phyloP scores from a whole-genome alignment of 441 rosid genomes.

The Melastoma candidum region DNA sequence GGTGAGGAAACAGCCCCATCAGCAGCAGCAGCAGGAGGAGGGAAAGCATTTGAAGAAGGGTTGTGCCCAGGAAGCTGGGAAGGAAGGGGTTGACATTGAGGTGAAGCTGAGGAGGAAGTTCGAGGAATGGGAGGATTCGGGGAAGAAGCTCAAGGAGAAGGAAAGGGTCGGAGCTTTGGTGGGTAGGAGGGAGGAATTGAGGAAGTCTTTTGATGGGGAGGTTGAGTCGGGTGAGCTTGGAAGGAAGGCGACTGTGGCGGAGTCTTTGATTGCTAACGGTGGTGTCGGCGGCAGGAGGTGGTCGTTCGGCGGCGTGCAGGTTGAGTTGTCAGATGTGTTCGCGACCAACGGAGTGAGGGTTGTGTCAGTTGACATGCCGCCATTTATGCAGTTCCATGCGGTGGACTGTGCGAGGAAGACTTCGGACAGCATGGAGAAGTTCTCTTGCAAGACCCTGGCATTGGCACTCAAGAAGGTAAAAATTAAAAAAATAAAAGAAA shows the following conservation, averaged over 20 bases:
- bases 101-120: slow-evolving; percentile 4
- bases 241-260: slow-evolving; percentile 19
- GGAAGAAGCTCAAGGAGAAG: slow-evolving; percentile 2
- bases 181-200: slow-evolving; percentile 17
- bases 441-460: slow-evolving; percentile 36
- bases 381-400: slow-evolving; percentile 62
- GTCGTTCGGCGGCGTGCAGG: slow-evolving; percentile 36
- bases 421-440: slow-evolving; percentile 42
- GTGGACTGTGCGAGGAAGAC: slow-evolving; percentile 48
- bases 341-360: slow-evolving; percentile 40
- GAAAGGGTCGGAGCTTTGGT: slow-evolving; percentile 7
- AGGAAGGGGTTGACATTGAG: slow-evolving; percentile 3
- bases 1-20: slow-evolving; percentile 1
- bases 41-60: slow-evolving; percentile 16
- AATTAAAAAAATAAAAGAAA: no score
- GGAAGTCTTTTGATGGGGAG: slow-evolving; percentile 17
- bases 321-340: slow-evolving; percentile 34
- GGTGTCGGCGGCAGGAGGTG: slow-evolving; percentile 23
- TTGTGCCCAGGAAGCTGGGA: slow-evolving; percentile 14
- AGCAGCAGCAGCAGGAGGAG: slow-evolving; percentile 11
- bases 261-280: slow-evolving; percentile 12
- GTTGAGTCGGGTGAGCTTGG: slow-evolving; percentile 12
- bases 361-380: slow-evolving; percentile 53
- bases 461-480: slow-evolving; percentile 46
- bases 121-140: slow-evolving; percentile 14